These are phyloP conservation scores for Leptographium galeiforme DNA, from an alignment of 2,329 filamentous ascomycete species.

Conservation along the genomic window DNA sequence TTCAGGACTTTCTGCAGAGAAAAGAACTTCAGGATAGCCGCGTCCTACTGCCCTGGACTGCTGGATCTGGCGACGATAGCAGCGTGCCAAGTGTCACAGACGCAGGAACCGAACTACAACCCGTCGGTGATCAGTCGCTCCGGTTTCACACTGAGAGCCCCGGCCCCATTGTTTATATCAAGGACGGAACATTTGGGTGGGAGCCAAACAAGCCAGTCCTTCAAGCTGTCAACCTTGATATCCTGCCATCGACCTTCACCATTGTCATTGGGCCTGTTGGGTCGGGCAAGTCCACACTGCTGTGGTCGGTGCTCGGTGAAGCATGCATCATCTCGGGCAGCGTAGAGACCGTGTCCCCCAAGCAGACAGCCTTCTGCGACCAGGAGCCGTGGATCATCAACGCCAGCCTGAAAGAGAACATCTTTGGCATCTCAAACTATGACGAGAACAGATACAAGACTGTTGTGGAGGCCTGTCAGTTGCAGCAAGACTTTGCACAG, in stretches of 20 bases:
- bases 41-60: not conserved
- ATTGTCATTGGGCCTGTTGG: conserved; percentile 27
- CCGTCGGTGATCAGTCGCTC: not conserved
- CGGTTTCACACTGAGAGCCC: not conserved
- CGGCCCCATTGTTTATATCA: not conserved
- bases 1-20: not conserved
- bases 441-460: conserved; percentile 16
- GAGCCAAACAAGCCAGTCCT: conserved; percentile 12
- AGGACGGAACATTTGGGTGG: not conserved
- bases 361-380: conserved; percentile 24
- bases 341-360: conserved; percentile 11
- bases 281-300: conserved; percentile 26
- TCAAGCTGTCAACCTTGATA: conserved; percentile 12
- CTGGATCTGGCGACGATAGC: not conserved
- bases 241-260: conserved; percentile 15
- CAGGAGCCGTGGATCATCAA: conserved; percentile 31
- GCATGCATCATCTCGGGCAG: conserved; percentile 13
- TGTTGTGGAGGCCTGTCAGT: conserved; percentile 15
- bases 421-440: conserved; percentile 18
- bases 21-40: not conserved
- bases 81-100: not conserved
- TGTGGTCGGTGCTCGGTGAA: conserved; percentile 25
- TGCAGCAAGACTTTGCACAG: conserved; percentile 14
- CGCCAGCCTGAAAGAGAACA: conserved; percentile 22
- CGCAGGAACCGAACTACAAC: not conserved